A percentile compares a stretch with the other conserved stretches of the same genome.
Evolutionary conservation across 352 stramenopile genomes (phyloP).

Genomic region (Globisporangium sylvaticum): DNA sequence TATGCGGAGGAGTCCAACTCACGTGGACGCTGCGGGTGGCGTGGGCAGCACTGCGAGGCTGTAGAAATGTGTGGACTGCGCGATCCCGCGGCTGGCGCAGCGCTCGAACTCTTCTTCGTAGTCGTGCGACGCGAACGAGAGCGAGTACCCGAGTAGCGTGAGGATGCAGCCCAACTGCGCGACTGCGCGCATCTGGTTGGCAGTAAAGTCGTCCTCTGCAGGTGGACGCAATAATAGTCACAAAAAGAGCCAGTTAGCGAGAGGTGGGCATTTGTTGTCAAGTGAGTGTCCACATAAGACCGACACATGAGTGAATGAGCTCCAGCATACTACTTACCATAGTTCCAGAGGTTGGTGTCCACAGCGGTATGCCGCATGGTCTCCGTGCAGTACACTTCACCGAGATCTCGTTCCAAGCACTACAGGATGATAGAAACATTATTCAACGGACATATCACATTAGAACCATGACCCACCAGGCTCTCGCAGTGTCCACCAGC

Average conservation of each 20-base stretch:
- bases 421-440: not conserved
- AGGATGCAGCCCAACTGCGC: conserved; percentile 46
- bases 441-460: too few relatives aligned
- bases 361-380: conserved; percentile 26
- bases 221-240: not conserved
- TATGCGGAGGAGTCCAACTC: not conserved
- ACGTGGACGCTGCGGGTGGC: conserved; percentile 3
- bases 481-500: not conserved
- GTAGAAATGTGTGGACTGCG: conserved; percentile 17
- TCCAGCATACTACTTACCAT: conserved; percentile 20
- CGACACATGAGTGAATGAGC: not conserved
- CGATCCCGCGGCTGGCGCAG: not conserved
- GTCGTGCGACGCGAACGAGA: conserved; percentile 40
- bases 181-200: conserved; percentile 37
- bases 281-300: not conserved
- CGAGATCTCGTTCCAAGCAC: conserved; percentile 29
- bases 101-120: conserved; percentile 16
- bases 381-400: conserved; percentile 31
- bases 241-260: not conserved
- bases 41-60: conserved; percentile 12
- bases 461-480: not conserved
- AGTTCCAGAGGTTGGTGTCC: conserved; percentile 44
- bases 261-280: not conserved
- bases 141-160: conserved; percentile 51
- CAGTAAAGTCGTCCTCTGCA: conserved; percentile 22